A percentile compares a stretch with the other conserved stretches of the same genome.
These are phyloP conservation scores for Poronia punctata DNA, from an alignment of 495 filamentous ascomycete genomes.

Conservation along the genomic window DNA sequence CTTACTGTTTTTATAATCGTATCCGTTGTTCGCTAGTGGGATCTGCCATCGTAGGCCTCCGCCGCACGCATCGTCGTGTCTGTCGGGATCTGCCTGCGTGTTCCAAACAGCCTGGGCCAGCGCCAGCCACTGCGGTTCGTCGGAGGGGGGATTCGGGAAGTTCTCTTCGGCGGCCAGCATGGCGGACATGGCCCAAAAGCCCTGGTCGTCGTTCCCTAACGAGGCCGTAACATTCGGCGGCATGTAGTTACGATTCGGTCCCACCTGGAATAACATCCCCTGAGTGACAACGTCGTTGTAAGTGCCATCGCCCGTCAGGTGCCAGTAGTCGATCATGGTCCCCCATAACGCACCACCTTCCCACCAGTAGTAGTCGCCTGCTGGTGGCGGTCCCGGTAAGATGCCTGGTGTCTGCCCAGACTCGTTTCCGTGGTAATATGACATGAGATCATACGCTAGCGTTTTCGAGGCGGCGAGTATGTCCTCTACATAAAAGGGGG, in stretches of 20 bases:
- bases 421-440: constrained; percentile 50
- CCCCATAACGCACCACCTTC: constrained; percentile 45
- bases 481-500: constrained; percentile 28
- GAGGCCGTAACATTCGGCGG: constrained; percentile 65
- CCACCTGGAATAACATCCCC: constrained; percentile 59
- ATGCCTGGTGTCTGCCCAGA: constrained; percentile 58
- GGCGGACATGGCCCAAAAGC: constrained; percentile 74
- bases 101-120: constrained; percentile 73
- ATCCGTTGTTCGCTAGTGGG: constrained; percentile 66
- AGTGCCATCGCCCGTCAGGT: constrained; percentile 56
- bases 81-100: constrained; percentile 58
- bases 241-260: constrained; percentile 54
- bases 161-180: constrained; percentile 69
- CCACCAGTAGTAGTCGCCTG: constrained; percentile 53
- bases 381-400: constrained; percentile 47
- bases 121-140: constrained; percentile 63
- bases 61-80: constrained; percentile 53
- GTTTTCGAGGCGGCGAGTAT: constrained; percentile 48
- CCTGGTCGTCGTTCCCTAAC: constrained; percentile 76
- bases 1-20: constrained; percentile 79
- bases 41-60: constrained; percentile 80
- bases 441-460: constrained; percentile 53
- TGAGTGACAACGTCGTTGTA: constrained; percentile 55
- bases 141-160: constrained; percentile 54
- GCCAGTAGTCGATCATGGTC: constrained; percentile 65